Evolutionary conservation across 129 eudicot species (phyloP).

Genomic region (Flaveria ramosissima): DNA sequence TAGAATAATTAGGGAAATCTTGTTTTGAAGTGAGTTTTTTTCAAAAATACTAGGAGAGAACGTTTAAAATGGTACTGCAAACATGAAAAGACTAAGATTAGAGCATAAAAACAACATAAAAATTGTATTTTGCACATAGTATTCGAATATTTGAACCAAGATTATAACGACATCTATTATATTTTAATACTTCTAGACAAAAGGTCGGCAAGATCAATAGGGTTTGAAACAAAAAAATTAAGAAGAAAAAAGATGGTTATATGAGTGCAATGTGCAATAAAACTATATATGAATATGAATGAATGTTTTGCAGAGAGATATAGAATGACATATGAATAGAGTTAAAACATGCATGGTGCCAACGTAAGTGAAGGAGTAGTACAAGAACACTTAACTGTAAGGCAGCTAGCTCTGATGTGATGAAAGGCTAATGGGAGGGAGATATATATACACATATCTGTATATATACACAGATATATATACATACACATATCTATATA

Average conservation of each 20-base stretch:
- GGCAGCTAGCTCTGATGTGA: slow-evolving; percentile 6
- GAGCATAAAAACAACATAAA: background rate
- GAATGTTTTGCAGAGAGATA: background rate
- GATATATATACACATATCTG: background rate
- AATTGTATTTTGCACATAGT: background rate
- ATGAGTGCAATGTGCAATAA: slow-evolving; percentile 8
- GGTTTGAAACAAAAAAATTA: background rate
- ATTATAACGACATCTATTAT: background rate
- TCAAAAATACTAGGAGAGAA: background rate
- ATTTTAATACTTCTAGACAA: slow-evolving; percentile 3
- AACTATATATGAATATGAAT: slow-evolving; percentile 11
- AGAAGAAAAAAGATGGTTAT: background rate
- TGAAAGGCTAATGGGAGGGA: background rate
- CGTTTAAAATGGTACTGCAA: background rate
- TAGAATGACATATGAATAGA: background rate
- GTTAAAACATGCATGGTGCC: slow-evolving; percentile 31
- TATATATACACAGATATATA: background rate
- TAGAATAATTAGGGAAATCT: background rate
- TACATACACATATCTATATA: background rate
- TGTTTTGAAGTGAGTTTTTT: background rate
- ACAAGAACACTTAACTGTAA: slow-evolving; percentile 15
- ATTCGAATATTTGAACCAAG: background rate
- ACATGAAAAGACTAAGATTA: background rate
- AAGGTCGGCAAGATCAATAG: background rate
- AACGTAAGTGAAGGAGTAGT: slow-evolving; percentile 10